phyloP scores from a whole-genome alignment of 169 alveolate species.

The Eimeria falciformis region DNA sequence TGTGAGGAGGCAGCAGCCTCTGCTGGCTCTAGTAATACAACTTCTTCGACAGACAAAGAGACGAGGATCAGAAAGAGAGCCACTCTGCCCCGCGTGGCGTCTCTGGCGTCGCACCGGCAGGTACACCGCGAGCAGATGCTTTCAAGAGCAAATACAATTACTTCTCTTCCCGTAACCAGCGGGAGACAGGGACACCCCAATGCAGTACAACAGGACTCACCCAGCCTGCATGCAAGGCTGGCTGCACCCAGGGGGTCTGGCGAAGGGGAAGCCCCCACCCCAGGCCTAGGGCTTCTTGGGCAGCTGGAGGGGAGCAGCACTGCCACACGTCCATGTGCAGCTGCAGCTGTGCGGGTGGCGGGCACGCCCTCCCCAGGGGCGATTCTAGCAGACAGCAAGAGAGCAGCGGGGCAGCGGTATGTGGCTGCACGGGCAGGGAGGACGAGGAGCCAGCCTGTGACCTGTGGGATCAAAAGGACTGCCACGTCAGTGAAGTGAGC shows the following conservation, averaged over 20 bases:
- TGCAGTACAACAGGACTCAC: neutral
- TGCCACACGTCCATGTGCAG: neutral
- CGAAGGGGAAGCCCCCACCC: neutral
- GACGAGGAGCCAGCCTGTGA: too few relatives aligned
- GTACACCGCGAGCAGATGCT: neutral
- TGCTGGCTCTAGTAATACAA: neutral
- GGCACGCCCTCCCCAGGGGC: slow-evolving; percentile 22
- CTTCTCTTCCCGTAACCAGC: neutral
- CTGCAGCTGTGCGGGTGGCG: slow-evolving; percentile 3
- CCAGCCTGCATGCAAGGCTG: neutral
- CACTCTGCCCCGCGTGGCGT: neutral
- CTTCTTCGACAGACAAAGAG: neutral
- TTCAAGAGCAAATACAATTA: neutral
- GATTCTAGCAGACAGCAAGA: neutral
- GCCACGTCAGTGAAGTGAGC: too few relatives aligned
- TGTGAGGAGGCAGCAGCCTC: slow-evolving; percentile 10
- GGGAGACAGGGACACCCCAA: neutral
- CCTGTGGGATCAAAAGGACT: neutral
- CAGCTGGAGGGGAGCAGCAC: neutral
- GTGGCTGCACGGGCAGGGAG: neutral
- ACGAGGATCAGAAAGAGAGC: neutral
- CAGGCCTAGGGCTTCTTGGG: neutral
- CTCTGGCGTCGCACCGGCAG: slow-evolving; percentile 22
- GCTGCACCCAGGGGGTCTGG: neutral
- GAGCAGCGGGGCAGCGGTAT: neutral